phyloP scores from a whole-genome alignment of 805 yeast species.

The Alloascoidea hylecoeti region DNA sequence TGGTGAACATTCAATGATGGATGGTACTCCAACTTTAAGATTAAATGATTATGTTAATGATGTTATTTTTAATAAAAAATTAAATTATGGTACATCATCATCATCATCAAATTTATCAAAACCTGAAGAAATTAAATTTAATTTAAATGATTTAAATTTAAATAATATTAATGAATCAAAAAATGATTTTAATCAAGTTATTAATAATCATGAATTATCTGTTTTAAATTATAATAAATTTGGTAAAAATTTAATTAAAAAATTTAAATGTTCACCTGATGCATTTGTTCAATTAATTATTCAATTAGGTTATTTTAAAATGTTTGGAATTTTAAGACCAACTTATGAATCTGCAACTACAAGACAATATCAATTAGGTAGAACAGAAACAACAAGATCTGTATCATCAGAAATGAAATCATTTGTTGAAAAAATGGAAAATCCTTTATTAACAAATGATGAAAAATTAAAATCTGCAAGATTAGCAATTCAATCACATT shows the following conservation, averaged over 20 bases:
- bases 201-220: conserved; percentile 55
- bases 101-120: conserved; percentile 9
- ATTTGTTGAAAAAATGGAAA: conserved; percentile 66
- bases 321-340: conserved; percentile 69
- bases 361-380: conserved; percentile 73
- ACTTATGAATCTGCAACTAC: conserved; percentile 96
- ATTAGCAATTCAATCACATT: conserved; percentile 62
- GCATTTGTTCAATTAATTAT: conserved; percentile 84
- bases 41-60: conserved; percentile 64
- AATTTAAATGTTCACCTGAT: conserved; percentile 82
- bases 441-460: conserved; percentile 29
- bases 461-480: conserved; percentile 58
- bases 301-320: conserved; percentile 82
- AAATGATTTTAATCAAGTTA: conserved; percentile 38
- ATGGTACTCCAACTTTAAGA: conserved; percentile 89
- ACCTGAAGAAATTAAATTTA: conserved; percentile 30
- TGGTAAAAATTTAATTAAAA: conserved; percentile 79
- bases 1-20: conserved; percentile 97
- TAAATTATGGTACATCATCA: conserved; percentile 16
- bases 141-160: conserved; percentile 36
- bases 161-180: conserved; percentile 41
- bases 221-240: conserved; percentile 72
- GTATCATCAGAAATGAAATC: conserved; percentile 58
- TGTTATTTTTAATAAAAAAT: conserved; percentile 35
- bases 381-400: conserved; percentile 88